Evolutionary conservation across 176 grass and related monocot genomes (phyloP), one percentile per base, ranked within the genome.

Genomic region (Oryza brachyantha): DNA sequence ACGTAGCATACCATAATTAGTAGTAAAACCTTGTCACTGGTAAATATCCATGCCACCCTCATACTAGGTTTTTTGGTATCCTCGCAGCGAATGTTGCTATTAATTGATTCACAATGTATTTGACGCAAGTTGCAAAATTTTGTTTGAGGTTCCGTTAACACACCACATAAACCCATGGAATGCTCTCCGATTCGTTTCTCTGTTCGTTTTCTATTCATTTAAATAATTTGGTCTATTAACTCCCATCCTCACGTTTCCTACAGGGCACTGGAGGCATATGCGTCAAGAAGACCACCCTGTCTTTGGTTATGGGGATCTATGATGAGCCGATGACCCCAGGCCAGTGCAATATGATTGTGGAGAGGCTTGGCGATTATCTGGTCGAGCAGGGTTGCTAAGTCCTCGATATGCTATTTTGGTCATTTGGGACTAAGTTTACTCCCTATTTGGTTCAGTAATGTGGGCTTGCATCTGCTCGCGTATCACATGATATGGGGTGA

Each of bases 341-440:
- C 19, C 93, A 93, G 74, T 97, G 93, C 90, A 97, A 97, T 32
- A 83, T 97, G 85, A 45, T 97, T 8, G 90, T 97, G 39, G 93
- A 97, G 83, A 97, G 93, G 93, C 90, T 97, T 2, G 93, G 93
- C 3, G 93, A 97, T 86, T 97, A 97, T 81, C 93, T 97, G 50
- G 0, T 90, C 48, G 93, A 97, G 10, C 93, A 97, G 90, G 50
- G 59, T 27, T 93, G 22, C 62, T 97, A 82, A 90, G 50, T 66
- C 73, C 76, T 68, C 60, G 7, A 13, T 61, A 74, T 81, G 69
- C 34, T 91, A 79, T 91, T 75, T 88, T 87, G 82, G 82, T 77
- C 82, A 65, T 81, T 59, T 81, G 78, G 73, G 58, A 89, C 78
- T 66, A 66, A 85, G 77, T 85, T 85, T 85, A 72, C 45, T 72